Base-by-base conservation (phyloP, 192 early-diverging fungal species). In the Backusella australiensis region DNA sequence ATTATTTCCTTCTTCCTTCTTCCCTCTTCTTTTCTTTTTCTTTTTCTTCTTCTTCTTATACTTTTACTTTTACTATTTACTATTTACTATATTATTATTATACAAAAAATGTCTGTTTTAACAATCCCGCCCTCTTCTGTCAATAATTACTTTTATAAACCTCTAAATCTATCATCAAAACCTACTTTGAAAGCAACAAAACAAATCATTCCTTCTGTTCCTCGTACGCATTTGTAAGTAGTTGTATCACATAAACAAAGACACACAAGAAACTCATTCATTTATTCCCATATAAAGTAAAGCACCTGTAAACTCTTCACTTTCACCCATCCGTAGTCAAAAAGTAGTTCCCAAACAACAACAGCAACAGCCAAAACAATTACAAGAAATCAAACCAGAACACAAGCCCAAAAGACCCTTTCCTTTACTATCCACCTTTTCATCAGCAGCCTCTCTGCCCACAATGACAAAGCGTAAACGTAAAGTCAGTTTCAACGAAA, bases 151-250 rank as follows among this genome's bases (percentile, higher is more conserved):
- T 63, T 63, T 29, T 63, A 63, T 29, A 23, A 63, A 29, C 56
- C 56, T 1, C 11, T 63, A 63, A 63, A 63, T 63, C 26, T 63
- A 26, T 63, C 56, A 63, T 63, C 56, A 69, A 69, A 36, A 69
- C 67, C 67, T 36, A 39, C 67, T 1, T 35, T 39, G 15, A 36
- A 69, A 19, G 9, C 56, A 1, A 23, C 21, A 63, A 69, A 69
- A 23, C 67, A 34, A 36, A 69, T 69, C n/a, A 69, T 69, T 36
- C 67, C 67, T 39, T 69, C 67, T 39, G n/a, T 69, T 36, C 67
- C 67, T 69, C 67, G 67, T n/a, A 11, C 32, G n/a, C 67, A 39
- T 23, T 36, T 69, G 67, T 69, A 69, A 39, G 67, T 69, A 21
- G 7, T 39, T 7, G 5, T 69, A 34, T n/a, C 14, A 36, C 6